Evolutionary conservation across 1,284 basidiomycete species (phyloP), one percentile per base, ranked within the genome.

Genomic region (Entoloma clypeatum): DNA sequence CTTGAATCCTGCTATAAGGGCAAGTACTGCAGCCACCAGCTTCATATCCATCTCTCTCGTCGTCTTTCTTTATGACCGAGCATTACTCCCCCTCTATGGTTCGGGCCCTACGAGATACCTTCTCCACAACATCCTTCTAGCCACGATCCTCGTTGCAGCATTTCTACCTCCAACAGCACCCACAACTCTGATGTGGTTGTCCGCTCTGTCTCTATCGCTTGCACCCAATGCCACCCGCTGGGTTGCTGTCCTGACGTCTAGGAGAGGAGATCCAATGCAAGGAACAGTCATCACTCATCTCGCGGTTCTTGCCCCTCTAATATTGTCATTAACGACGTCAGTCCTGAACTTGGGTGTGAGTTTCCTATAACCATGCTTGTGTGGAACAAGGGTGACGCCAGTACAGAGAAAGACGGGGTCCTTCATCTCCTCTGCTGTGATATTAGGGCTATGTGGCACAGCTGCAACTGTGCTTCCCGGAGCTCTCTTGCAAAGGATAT

Each of bases 221-320:
- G 69, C 81, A 28, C 81, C 86, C 1, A 69, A 75, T 47, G 68
- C 76, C 9, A 74, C 76, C 7, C 84, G 85, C 51, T 83, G 76
- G 72, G 61, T 74, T 17, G 72, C 78, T 17, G 71, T 74, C 14
- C 73, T 69, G 60, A 76, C 79, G 9, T 72, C 74, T 14, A 70
- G 78, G 46, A 58, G 61, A 48, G 64, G 64, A 22, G 67, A 75
- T 48, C 70, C 77, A 10, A 43, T 77, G n/a, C 60, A 69, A 54
- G 85, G 84, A 0, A 72, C 84, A 14, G 64, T 75, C 9, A 49
- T 73, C 6, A 75, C 79, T 1, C 84, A 88, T 60, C 50, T 63
- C 13, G 44, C 59, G 22, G 72, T 80, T 7, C 60, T 86, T 14
- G 68, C 67, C 7, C 84, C 84, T 2, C 55, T 83, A 29, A 58